Evolutionary conservation across 1,284 basidiomycete genomes (phyloP).

Genomic region (Marasmius fiardii): DNA sequence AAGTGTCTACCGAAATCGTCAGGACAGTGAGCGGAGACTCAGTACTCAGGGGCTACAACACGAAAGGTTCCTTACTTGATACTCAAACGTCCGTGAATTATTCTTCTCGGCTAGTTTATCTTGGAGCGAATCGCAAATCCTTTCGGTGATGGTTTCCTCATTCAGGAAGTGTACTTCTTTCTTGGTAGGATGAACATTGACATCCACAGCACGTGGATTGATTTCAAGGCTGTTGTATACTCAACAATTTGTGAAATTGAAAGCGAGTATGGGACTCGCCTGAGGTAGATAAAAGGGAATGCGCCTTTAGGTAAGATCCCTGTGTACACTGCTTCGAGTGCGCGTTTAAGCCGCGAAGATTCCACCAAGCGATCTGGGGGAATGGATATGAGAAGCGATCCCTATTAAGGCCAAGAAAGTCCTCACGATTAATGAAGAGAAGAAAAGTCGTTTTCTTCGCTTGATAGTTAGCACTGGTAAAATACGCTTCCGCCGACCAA

Average conservation of each 20-base stretch:
- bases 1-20: slow-evolving; percentile 48
- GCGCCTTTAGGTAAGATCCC: slow-evolving; percentile 89
- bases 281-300: slow-evolving; percentile 90
- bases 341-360: slow-evolving; percentile 82
- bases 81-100: slow-evolving; percentile 73
- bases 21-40: not conserved
- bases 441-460: slow-evolving; percentile 84
- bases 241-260: slow-evolving; percentile 7
- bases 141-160: slow-evolving; percentile 86
- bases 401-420: not conserved
- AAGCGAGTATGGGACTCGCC: slow-evolving; percentile 40
- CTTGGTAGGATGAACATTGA: slow-evolving; percentile 98
- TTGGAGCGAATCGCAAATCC: slow-evolving; percentile 75
- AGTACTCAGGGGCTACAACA: not conserved
- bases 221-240: slow-evolving; percentile 63
- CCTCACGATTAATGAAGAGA: slow-evolving; percentile 96
- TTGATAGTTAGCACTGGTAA: slow-evolving; percentile 89
- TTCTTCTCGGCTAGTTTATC: slow-evolving; percentile 64
- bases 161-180: slow-evolving; percentile 94
- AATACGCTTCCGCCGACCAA: slow-evolving; percentile 74
- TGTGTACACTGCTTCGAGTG: slow-evolving; percentile 85
- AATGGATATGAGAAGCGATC: not conserved
- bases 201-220: slow-evolving; percentile 87
- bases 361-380: slow-evolving; percentile 88
- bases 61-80: slow-evolving; percentile 56